phyloP scores from a whole-genome alignment of 805 yeast genomes.

The Kuraishia cidri region DNA sequence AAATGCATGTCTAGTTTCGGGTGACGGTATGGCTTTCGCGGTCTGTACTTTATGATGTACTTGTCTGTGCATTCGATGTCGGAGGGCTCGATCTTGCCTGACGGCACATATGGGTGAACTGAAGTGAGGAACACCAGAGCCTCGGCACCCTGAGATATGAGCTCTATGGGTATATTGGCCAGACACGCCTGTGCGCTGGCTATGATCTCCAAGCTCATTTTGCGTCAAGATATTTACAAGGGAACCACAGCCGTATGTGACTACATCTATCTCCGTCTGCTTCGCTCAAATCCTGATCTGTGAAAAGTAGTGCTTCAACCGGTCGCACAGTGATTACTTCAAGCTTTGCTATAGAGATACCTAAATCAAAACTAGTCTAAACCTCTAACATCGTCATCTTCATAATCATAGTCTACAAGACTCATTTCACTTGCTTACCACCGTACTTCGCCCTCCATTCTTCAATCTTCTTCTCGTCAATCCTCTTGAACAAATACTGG shows the following conservation, averaged over 20 bases:
- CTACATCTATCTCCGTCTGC: too few species aligned
- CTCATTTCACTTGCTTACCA: constrained; percentile 45
- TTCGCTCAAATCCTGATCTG: too few species aligned
- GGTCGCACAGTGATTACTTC: too few species aligned
- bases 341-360: too few species aligned
- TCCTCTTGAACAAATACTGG: constrained; percentile 84
- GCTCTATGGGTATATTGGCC: constrained; percentile 37
- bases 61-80: constrained; percentile 16
- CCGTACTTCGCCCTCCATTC: constrained; percentile 85
- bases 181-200: constrained; percentile 30
- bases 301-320: too few species aligned
- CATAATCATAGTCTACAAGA: neutral
- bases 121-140: constrained; percentile 64
- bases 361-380: too few species aligned
- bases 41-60: constrained; percentile 76
- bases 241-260: neutral
- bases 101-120: constrained; percentile 58
- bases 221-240: neutral
- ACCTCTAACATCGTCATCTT: too few species aligned
- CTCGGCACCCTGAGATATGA: constrained; percentile 86
- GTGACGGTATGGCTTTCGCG: constrained; percentile 86
- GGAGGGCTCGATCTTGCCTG: constrained; percentile 10
- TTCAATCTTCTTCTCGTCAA: constrained; percentile 81
- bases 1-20: constrained; percentile 68
- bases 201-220: constrained; percentile 49